Evolutionary conservation across 2,329 filamentous ascomycete genomes (phyloP), one percentile per base, ranked within the genome.

Genomic region (Penicillium sp.): DNA sequence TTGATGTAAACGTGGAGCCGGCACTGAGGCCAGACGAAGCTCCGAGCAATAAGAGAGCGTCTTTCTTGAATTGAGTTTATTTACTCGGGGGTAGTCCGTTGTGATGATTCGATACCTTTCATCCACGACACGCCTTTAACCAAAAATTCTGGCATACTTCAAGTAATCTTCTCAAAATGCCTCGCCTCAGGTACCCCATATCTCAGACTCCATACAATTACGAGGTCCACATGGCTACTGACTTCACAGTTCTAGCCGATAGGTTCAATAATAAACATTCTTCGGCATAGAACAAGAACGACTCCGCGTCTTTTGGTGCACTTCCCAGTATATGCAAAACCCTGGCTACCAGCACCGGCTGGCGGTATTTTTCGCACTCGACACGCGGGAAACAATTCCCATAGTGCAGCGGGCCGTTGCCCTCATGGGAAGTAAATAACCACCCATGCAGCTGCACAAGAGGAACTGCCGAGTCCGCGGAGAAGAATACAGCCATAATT

Each of bases 301-400:
- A 50, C 46, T 10, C 19, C 19, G 16, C 18, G 22, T 36, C 27
- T 22, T 33, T 10, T 18, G 2, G 16, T 16, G 11, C 37, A 36
- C 46, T 60, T 39, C 50, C 22, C 57, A 35, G 4, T 22, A 43
- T 35, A 62, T 61, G 39, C 56, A 54, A 56, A 55, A 43, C 44
- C 35, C 56, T 61, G 56, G 56, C 40, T 37, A 40, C 54, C 22
- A 16, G n/a, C 50, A 39, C 18, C 53, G n/a, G 52, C n/a, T 10
- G 37, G 27, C 7, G 14, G 11, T 31, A 44, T 31, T 6, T 33
- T 27, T 22, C n/a, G 33, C 52, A 44, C 44, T 46, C 50, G 46
- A 41, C 46, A 40, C 27, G 19, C 24, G 16, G 60, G 50, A 51
- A 54, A 22, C 56, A 16, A 31, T n/a, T 36, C 10, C 54, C 37